Evolutionary conservation across 805 yeast genomes (phyloP).

Genomic region (Starmerella bacillaris): DNA sequence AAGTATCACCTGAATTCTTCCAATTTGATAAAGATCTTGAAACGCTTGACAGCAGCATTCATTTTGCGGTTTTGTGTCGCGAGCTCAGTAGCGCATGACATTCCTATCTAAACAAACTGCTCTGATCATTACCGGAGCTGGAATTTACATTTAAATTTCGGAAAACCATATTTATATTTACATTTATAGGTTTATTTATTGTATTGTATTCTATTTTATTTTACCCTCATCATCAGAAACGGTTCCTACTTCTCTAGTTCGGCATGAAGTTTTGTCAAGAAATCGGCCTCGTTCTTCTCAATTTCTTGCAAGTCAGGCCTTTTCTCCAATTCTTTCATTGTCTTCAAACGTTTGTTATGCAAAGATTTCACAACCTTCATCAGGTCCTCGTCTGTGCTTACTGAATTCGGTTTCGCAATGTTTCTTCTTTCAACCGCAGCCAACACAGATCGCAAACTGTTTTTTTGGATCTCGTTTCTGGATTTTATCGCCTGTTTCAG

Average conservation of each 20-base stretch:
- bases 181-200: no score
- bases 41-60: slow-evolving; percentile 1
- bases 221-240: no score
- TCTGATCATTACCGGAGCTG: no score
- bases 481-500: slow-evolving; percentile 33
- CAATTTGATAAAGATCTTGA: slow-evolving; percentile 44
- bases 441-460: slow-evolving; percentile 21
- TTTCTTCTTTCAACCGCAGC: slow-evolving; percentile 23
- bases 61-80: slow-evolving; percentile 1
- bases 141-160: no score
- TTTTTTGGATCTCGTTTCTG: slow-evolving; percentile 25
- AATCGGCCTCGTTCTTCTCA: slow-evolving; percentile 31
- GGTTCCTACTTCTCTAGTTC: no score
- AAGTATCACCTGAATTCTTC: slow-evolving; percentile 53
- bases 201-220: no score
- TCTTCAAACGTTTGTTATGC: slow-evolving; percentile 28
- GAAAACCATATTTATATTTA: no score
- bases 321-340: slow-evolving; percentile 30
- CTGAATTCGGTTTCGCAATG: slow-evolving; percentile 20
- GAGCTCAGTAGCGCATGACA: neutral
- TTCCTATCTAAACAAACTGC: neutral
- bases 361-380: slow-evolving; percentile 29
- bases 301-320: slow-evolving; percentile 38
- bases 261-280: slow-evolving; percentile 27
- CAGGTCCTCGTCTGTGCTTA: slow-evolving; percentile 18